Conservation (phyloP, 1,139 yeast species). For the Suhomyces bribrorum region DNA sequence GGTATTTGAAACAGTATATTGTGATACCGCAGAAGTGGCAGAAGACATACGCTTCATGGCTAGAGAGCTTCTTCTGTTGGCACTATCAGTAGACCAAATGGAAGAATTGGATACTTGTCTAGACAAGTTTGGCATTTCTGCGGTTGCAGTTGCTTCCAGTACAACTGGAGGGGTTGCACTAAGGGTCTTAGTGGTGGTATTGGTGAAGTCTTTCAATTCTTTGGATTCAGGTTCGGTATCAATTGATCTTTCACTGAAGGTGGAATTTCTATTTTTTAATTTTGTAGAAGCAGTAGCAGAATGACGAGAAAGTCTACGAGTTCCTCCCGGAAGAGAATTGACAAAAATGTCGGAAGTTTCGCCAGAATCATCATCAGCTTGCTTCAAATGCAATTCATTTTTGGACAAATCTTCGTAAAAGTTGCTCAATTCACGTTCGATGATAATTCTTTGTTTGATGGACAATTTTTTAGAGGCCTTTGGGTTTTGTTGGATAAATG, state of each 20-base stretch:
- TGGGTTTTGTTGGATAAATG: constrained; percentile 39
- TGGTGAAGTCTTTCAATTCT: constrained; percentile 10
- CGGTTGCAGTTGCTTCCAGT: constrained; percentile 9
- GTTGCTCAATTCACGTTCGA: constrained; percentile 45
- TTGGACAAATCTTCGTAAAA: constrained; percentile 44
- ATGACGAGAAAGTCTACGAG: constrained; percentile 18
- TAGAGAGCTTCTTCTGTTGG: constrained; percentile 28
- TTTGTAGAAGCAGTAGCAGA: constrained; percentile 7
- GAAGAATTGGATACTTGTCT: constrained; percentile 38
- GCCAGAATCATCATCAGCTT: constrained; percentile 17
- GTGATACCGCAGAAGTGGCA: constrained; percentile 34
- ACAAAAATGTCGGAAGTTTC: constrained; percentile 3
- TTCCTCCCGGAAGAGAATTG: constrained; percentile 3
- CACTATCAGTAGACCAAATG: constrained; percentile 42
- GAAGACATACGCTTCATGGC: constrained; percentile 36
- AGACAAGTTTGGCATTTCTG: constrained; percentile 22
- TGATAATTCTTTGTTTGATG: constrained; percentile 42
- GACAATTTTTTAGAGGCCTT: constrained; percentile 31
- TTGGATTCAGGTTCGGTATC: constrained; percentile 6
- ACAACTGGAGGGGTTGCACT: constrained; percentile 9
- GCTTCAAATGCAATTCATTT: constrained; percentile 45
- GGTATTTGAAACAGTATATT: constrained; percentile 23
- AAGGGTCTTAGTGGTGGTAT: constrained; percentile 10
- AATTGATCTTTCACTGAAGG: constrained; percentile 10
- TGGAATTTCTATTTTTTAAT: constrained; percentile 11